A percentile compares a stretch with the other conserved stretches of the same genome.
These are phyloP conservation scores for Luffa aegyptiaca DNA, from an alignment of 306 rosid species.

Conservation along the genomic window DNA sequence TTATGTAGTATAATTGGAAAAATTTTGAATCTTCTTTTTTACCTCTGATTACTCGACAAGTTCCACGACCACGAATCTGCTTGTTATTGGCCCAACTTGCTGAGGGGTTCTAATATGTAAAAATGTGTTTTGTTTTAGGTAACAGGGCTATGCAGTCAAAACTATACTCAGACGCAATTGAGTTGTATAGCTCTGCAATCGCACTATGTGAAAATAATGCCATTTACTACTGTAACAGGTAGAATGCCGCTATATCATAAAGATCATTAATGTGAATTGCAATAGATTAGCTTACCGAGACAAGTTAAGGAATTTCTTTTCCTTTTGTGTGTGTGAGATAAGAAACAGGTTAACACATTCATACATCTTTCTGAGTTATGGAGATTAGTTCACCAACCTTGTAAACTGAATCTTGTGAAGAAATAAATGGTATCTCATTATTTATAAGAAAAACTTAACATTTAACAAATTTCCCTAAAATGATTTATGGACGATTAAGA, in stretches of 20 bases:
- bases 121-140: constrained; percentile 35
- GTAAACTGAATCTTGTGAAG: not conserved
- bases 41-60: no score
- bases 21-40: not conserved
- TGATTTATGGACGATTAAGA: not conserved
- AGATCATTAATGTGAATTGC: not conserved
- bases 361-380: not conserved
- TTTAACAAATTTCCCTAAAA: not conserved
- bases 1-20: not conserved
- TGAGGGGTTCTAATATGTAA: constrained; percentile 1
- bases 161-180: constrained; percentile 54
- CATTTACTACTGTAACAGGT: constrained; percentile 93
- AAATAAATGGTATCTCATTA: not conserved
- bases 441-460: not conserved
- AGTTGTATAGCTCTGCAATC: constrained; percentile 71
- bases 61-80: not conserved
- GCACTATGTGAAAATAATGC: constrained; percentile 61
- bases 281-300: not conserved
- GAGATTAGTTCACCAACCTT: not conserved
- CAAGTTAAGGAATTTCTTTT: not conserved
- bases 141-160: constrained; percentile 73
- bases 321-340: not conserved
- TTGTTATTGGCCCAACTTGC: not conserved
- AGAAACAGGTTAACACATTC: not conserved
- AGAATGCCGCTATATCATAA: constrained; percentile 11